phyloP scores from a whole-genome alignment of 257 asterid species.

The Solanum dulcamara region DNA sequence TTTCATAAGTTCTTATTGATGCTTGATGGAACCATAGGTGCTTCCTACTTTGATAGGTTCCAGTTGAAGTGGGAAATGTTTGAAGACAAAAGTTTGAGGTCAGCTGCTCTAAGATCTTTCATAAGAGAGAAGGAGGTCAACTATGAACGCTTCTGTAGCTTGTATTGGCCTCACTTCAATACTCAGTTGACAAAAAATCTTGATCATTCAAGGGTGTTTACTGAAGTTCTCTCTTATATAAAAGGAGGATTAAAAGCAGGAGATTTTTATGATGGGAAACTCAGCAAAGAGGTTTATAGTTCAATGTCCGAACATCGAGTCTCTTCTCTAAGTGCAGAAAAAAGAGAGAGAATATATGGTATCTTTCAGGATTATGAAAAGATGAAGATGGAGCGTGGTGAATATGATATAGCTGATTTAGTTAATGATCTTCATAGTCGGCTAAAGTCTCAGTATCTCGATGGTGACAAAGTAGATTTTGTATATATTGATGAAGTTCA shows the following conservation, averaged over 20 bases:
- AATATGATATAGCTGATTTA: conserved; percentile 60
- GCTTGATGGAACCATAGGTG: conserved; percentile 54
- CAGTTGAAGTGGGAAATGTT: conserved; percentile 7
- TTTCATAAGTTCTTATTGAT: conserved; percentile 63
- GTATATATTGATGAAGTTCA: conserved; percentile 72
- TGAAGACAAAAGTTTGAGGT: conserved; percentile 13
- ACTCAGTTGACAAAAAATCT: conserved; percentile 23
- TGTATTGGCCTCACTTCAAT: conserved; percentile 60
- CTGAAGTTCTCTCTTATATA: conserved; percentile 53
- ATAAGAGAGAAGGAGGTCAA: conserved; percentile 46
- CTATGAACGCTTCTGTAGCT: conserved; percentile 31
- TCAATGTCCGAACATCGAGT: conserved; percentile 27
- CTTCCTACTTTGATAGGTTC: conserved; percentile 49
- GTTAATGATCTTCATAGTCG: conserved; percentile 47
- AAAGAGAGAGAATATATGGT: conserved; percentile 29
- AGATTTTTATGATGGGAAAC: conserved; percentile 17
- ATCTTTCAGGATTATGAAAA: conserved; percentile 53
- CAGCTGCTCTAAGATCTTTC: conserved; percentile 35
- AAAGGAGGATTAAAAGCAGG: conserved; percentile 44
- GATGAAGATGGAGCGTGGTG: conserved; percentile 36
- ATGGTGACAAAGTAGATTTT: conserved; percentile 57
- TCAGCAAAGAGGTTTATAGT: conserved; percentile 23
- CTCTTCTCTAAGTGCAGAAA: conserved; percentile 27
- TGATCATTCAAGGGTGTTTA: conserved; percentile 46
- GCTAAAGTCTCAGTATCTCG: conserved; percentile 14